A percentile compares a stretch with the other conserved stretches of the same genome.
Evolutionary conservation across 2,329 filamentous ascomycete species (phyloP).

Genomic region (Raffaelea albimanens): DNA sequence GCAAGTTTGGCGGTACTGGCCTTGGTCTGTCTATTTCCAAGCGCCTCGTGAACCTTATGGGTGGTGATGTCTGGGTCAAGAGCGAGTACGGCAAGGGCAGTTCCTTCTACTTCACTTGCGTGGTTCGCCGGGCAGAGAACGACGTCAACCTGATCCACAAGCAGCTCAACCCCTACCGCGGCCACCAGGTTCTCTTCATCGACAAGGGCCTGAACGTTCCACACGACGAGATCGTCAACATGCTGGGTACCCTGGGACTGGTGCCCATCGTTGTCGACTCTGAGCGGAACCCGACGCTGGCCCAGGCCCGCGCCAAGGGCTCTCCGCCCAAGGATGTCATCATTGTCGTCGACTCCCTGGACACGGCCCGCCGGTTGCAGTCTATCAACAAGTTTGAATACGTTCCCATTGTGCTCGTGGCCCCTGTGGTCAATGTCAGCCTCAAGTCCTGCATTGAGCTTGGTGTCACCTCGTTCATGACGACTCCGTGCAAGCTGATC

Average conservation of each 20-base stretch:
- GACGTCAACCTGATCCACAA: slow-evolving; percentile 71
- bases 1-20: slow-evolving; percentile 91
- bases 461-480: slow-evolving; percentile 99
- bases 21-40: slow-evolving; percentile 92
- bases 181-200: slow-evolving; percentile 87
- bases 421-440: slow-evolving; percentile 80
- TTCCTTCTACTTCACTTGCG: slow-evolving; percentile 93
- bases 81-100: slow-evolving; percentile 87
- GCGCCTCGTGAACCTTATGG: slow-evolving; percentile 90
- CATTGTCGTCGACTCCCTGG: slow-evolving; percentile 89
- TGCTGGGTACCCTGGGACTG: slow-evolving; percentile 71
- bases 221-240: slow-evolving; percentile 64
- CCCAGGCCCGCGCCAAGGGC: slow-evolving; percentile 40
- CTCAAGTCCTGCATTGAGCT: slow-evolving; percentile 90
- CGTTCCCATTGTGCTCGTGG: slow-evolving; percentile 86
- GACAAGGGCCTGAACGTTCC: slow-evolving; percentile 78
- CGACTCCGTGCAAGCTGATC: slow-evolving; percentile 86
- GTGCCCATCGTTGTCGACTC: slow-evolving; percentile 76
- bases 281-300: slow-evolving; percentile 54
- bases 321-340: slow-evolving; percentile 84
- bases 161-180: slow-evolving; percentile 81
- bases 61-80: slow-evolving; percentile 91
- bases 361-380: slow-evolving; percentile 76
- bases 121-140: slow-evolving; percentile 73
- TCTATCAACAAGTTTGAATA: slow-evolving; percentile 95